phyloP scores from a whole-genome alignment of 2,329 filamentous ascomycete genomes.

The Coleophoma cylindrospora region DNA sequence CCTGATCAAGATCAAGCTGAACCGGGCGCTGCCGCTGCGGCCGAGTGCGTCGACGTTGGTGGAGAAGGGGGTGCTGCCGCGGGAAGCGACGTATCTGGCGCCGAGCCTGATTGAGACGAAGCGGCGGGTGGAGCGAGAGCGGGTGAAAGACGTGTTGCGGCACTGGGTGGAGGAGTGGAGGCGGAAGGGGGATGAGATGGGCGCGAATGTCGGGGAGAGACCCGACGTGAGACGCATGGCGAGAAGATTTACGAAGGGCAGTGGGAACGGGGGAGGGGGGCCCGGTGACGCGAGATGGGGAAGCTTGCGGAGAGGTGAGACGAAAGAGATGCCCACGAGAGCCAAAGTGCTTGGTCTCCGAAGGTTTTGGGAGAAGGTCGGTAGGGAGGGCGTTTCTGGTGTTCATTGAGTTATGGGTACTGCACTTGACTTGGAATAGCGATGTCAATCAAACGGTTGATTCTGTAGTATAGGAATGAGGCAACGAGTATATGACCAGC shows the following conservation, averaged over 20 bases:
- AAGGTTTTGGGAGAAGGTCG: constrained; percentile 62
- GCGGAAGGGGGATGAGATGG: constrained; percentile 20
- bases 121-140: constrained; percentile 59
- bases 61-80: constrained; percentile 57
- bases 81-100: constrained; percentile 41
- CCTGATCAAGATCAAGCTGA: constrained; percentile 59
- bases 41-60: constrained; percentile 57
- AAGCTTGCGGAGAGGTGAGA: constrained; percentile 26
- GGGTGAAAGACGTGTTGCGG: constrained; percentile 60
- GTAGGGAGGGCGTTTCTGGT: constrained; percentile 19
- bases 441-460: no score
- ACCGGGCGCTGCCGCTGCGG: constrained; percentile 53
- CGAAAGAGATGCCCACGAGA: constrained; percentile 33
- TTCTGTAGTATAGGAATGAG: no score
- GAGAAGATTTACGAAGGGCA: constrained; percentile 30
- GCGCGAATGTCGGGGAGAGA: constrained; percentile 8
- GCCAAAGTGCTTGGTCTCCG: constrained; percentile 53
- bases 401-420: neutral
- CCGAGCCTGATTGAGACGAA: constrained; percentile 59
- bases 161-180: constrained; percentile 52
- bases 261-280: constrained; percentile 26
- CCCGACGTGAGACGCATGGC: constrained; percentile 31
- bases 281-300: constrained; percentile 37
- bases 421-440: no score
- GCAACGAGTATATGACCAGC: no score